Base-by-base conservation (phyloP, 805 yeast species). In the Ogataea wickerhamii region DNA sequence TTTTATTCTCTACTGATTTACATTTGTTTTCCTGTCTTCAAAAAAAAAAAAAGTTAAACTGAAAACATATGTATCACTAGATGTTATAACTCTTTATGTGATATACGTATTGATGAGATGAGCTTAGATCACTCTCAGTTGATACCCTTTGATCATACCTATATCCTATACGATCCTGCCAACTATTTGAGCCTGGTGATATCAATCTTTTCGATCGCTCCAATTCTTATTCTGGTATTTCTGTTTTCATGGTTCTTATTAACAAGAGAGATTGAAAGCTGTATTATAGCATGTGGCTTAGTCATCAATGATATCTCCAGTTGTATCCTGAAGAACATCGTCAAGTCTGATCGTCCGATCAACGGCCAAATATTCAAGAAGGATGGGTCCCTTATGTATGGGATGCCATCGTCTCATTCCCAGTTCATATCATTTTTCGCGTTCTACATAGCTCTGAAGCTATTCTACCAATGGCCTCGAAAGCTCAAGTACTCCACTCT, bases 361-460 rank as follows among this genome's bases (percentile, higher is more conserved):
- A 42, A 40, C 18, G 64, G 64, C 3, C 70, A 83, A 45, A 50
- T 58, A 2, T 59, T 56, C 38, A 59, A 59, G 35, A 34, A 46
- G 14, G 56, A 53, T 20, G 56, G 62, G 10, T 47, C 50, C 1
- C 45, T 59, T 18, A 80, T 83, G 1, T 88, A 82, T 58, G 98
- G 98, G 0, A 91, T 91, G 97, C 98, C 98, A 0, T 80, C 89
- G 37, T 96, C 98, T 1, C 98, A 91, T 61, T 79, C 96, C 0
- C 98, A 91, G 63, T 93, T 89, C 60, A 84, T 91, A 88, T 94
- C 95, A 2, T 93, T 79, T 56, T 79, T 83, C 46, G 72, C 77
- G n/a, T 66, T 73, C 6, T 84, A 80, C 55, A 64, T 71, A 44
- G 49, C 69, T 2, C 67, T 83, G 41, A 64, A 67, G 36, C 26